Percentiles rank a stretch among this genome's conserved stretches.
These are phyloP conservation scores for Chrysanthemum lavandulifolium DNA, from an alignment of 129 eudicot species.

Conservation along the genomic window DNA sequence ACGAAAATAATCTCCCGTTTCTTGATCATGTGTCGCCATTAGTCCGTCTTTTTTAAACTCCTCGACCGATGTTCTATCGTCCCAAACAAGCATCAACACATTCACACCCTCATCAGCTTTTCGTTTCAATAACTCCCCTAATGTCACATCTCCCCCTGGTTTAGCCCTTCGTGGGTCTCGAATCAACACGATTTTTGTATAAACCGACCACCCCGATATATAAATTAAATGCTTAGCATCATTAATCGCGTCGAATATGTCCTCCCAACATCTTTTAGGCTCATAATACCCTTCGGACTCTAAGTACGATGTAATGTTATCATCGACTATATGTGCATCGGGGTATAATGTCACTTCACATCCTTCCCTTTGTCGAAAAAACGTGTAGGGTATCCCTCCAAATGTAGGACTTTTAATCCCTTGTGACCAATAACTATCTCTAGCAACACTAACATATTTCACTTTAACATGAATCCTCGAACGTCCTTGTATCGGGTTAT, in stretches of 20 bases:
- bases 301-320: slow-evolving; percentile 33
- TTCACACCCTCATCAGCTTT: slow-evolving; percentile 67
- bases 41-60: slow-evolving; percentile 55
- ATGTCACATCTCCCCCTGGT: slow-evolving; percentile 48
- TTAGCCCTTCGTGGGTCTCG: slow-evolving; percentile 62
- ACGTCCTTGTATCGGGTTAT: slow-evolving; percentile 44
- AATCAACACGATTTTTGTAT: slow-evolving; percentile 56
- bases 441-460: slow-evolving; percentile 42
- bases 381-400: slow-evolving; percentile 66
- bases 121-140: slow-evolving; percentile 64
- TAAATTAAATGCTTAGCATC: slow-evolving; percentile 68
- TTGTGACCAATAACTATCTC: slow-evolving; percentile 77
- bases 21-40: slow-evolving; percentile 96
- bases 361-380: slow-evolving; percentile 64
- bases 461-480: slow-evolving; percentile 74
- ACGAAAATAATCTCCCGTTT: slow-evolving; percentile 54
- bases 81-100: slow-evolving; percentile 86
- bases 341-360: slow-evolving; percentile 71
- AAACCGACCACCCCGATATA: slow-evolving; percentile 84
- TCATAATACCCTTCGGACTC: slow-evolving; percentile 36
- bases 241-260: slow-evolving; percentile 63
- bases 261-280: slow-evolving; percentile 85
- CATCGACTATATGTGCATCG: slow-evolving; percentile 81
- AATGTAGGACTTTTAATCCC: slow-evolving; percentile 52
- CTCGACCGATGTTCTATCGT: slow-evolving; percentile 64